A percentile compares a stretch with the other conserved stretches of the same genome.
phyloP scores from a whole-genome alignment of 2,329 filamentous ascomycete species.

The Aspergillus quadrilineatus region DNA sequence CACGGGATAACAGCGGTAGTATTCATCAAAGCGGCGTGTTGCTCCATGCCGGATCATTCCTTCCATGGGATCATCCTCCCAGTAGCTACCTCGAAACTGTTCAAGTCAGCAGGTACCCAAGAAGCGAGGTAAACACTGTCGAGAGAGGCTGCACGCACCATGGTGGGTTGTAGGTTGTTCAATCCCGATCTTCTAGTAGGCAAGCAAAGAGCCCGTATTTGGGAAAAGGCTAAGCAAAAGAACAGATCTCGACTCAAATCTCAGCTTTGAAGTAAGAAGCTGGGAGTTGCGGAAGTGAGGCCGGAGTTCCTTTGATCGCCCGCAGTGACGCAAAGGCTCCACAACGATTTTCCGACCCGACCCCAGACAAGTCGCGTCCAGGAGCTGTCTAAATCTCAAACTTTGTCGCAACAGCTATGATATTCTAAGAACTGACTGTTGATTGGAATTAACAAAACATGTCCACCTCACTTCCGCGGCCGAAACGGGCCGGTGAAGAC shows the following conservation, averaged over 20 bases:
- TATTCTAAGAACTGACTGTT: not conserved
- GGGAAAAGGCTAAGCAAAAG: not conserved
- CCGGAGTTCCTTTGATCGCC: conserved; percentile 21
- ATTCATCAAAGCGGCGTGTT: conserved; percentile 89
- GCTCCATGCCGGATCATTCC: conserved; percentile 52
- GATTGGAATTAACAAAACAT: conserved; percentile 34
- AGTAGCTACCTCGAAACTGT: conserved; percentile 50
- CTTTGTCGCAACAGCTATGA: not conserved
- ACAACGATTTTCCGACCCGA: conserved; percentile 43
- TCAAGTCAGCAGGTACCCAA: conserved; percentile 18
- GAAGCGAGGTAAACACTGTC: not conserved
- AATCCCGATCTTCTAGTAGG: not conserved
- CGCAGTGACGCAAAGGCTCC: conserved; percentile 40
- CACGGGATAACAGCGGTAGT: conserved; percentile 95
- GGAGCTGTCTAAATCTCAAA: not conserved
- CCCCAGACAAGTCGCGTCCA: conserved; percentile 27
- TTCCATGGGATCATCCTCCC: conserved; percentile 53
- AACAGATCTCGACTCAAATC: not conserved
- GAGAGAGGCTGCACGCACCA: conserved; percentile 24
- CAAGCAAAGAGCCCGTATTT: not conserved
- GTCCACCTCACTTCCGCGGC: conserved; percentile 67
- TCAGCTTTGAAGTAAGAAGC: not conserved
- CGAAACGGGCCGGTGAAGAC: conserved; percentile 79
- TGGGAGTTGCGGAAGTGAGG: conserved; percentile 7
- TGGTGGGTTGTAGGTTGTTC: conserved; percentile 10